Percentiles rank a stretch among this genome's conserved stretches.
Evolutionary conservation across 305 asterid genomes (phyloP).

Genomic region (Plantago coronopus): DNA sequence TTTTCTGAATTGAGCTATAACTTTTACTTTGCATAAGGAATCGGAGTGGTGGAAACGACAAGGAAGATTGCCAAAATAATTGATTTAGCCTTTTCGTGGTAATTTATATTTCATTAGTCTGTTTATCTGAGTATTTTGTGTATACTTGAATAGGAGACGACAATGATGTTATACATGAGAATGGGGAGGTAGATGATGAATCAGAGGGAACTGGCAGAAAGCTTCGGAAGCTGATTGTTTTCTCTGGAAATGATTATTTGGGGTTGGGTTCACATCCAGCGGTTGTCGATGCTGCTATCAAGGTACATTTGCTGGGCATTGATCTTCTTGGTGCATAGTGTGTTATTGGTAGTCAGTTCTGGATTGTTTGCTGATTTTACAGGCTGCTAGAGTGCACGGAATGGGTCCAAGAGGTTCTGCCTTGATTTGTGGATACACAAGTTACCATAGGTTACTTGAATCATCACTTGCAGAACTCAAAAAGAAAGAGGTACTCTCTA

Average conservation of each 20-base stretch:
- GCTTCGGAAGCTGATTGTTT: conserved; percentile 61
- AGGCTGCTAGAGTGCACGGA: conserved; percentile 88
- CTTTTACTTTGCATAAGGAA: too few species aligned
- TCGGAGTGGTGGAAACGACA: too few species aligned
- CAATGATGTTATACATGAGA: conserved; percentile 30
- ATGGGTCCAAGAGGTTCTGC: conserved; percentile 99
- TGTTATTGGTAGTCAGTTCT: conserved; percentile 1
- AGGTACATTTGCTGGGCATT: conserved; percentile 35
- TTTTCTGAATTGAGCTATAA: too few species aligned
- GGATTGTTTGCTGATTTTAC: conserved; percentile 21
- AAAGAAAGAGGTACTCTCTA: conserved; percentile 64
- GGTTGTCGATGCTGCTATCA: conserved; percentile 64
- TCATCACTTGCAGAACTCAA: conserved; percentile 73
- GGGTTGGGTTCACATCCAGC: conserved; percentile 92
- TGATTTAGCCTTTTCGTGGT: conserved; percentile 2
- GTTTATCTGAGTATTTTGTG: neutral
- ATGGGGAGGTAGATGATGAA: conserved; percentile 29
- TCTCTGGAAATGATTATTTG: conserved; percentile 96
- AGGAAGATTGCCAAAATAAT: neutral
- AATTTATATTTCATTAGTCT: neutral
- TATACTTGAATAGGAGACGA: conserved; percentile 52
- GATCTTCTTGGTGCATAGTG: conserved; percentile 9
- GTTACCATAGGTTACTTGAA: conserved; percentile 78
- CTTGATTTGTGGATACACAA: conserved; percentile 88
- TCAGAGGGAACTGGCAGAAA: conserved; percentile 35